Percentiles rank a stretch among this genome's conserved stretches.
Evolutionary conservation across 2,329 filamentous ascomycete genomes (phyloP).

Genomic region (Cladosporium sp.): DNA sequence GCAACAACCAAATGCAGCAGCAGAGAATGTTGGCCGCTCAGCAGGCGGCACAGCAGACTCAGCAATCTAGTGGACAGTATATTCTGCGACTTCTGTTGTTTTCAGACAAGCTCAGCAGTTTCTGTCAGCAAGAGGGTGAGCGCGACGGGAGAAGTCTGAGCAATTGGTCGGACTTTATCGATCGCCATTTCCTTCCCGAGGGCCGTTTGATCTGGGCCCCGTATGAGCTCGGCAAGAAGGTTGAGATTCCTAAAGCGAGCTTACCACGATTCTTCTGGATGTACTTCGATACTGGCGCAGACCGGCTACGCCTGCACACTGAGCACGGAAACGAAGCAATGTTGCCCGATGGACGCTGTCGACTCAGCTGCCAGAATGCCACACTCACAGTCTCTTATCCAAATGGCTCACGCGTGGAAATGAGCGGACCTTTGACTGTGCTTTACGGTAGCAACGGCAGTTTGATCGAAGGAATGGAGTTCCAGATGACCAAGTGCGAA

Average conservation of each 20-base stretch:
- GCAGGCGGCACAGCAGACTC: conserved; percentile 19
- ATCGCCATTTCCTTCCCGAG: conserved; percentile 71
- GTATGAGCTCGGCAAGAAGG: conserved; percentile 32
- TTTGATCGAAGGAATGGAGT: conserved; percentile 83
- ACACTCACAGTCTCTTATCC: conserved; percentile 88
- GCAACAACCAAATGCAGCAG: conserved; percentile 28
- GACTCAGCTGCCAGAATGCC: conserved; percentile 70
- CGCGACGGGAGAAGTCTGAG: conserved; percentile 57
- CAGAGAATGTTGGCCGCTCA: conserved; percentile 30
- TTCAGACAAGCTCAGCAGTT: conserved; percentile 52
- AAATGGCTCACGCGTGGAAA: conserved; percentile 59
- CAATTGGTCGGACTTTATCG: conserved; percentile 78
- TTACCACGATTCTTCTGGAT: conserved; percentile 86
- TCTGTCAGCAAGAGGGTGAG: conserved; percentile 54
- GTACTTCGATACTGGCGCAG: conserved; percentile 81
- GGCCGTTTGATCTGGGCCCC: conserved; percentile 67
- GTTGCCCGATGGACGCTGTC: conserved; percentile 61
- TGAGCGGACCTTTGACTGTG: conserved; percentile 66
- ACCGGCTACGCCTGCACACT: conserved; percentile 78
- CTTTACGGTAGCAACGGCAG: conserved; percentile 66
- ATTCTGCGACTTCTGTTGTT: conserved; percentile 54
- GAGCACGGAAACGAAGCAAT: conserved; percentile 61
- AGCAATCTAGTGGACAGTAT: conserved; percentile 35
- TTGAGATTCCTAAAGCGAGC: conserved; percentile 73
- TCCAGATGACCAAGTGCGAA: conserved; percentile 70